A percentile compares a stretch with the other conserved stretches of the same genome.
These are phyloP conservation scores for Backusella tarrabulga DNA, from an alignment of 192 early-diverging fungal genomes.

Conservation along the genomic window DNA sequence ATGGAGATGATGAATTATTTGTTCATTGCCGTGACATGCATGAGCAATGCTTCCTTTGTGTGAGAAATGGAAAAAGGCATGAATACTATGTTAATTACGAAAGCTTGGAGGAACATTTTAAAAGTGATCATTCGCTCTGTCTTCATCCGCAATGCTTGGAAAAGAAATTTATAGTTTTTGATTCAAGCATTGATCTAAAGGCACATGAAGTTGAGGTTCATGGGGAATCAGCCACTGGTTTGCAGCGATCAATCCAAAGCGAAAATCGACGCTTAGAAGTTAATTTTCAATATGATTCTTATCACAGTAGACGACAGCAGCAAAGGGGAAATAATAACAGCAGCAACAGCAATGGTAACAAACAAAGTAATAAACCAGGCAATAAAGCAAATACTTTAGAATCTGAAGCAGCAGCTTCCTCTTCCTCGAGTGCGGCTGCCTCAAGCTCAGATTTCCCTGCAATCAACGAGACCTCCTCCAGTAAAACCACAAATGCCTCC, in stretches of 20 bases:
- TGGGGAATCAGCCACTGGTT: conserved; percentile 20
- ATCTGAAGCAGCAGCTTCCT: background rate
- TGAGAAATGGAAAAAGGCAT: conserved; percentile 69
- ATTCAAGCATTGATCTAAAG: conserved; percentile 86
- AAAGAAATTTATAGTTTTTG: conserved; percentile 97
- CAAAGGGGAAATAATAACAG: background rate
- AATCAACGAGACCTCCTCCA: background rate
- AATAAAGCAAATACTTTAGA: background rate
- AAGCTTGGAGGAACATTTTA: conserved; percentile 75
- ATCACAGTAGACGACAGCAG: conserved; percentile 4
- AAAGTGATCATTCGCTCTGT: conserved; percentile 79
- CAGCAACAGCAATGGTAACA: background rate
- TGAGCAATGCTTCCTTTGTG: conserved; percentile 89
- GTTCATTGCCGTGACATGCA: conserved; percentile 91
- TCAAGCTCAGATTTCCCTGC: conserved; percentile 7
- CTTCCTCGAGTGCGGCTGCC: background rate
- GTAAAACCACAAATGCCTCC: background rate
- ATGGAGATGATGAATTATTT: conserved; percentile 92
- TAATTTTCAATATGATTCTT: conserved; percentile 27
- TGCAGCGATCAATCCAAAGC: conserved; percentile 32
- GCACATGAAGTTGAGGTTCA: conserved; percentile 73
- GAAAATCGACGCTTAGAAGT: conserved; percentile 35
- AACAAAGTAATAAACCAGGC: background rate
- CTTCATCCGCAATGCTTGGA: conserved; percentile 78
- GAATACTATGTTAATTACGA: conserved; percentile 87